Evolutionary conservation across 2,329 filamentous ascomycete species (phyloP).

Genomic region (Lecanicillium sp.): DNA sequence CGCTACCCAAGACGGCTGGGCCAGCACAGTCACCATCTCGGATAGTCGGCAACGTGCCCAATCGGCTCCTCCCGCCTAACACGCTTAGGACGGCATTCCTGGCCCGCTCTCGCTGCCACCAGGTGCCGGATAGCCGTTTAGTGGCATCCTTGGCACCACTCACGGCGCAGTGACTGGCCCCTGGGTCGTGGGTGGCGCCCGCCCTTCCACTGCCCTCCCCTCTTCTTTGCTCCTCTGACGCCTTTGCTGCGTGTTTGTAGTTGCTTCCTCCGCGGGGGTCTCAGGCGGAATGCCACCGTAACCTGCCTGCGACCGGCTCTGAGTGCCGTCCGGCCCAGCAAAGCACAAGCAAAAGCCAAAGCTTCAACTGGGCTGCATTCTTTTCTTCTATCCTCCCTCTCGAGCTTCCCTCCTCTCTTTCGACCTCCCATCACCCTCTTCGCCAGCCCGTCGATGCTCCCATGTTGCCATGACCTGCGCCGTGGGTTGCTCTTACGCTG

Average conservation of each 20-base stretch:
- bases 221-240: no score
- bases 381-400: neutral
- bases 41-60: constrained; percentile 10
- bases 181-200: neutral
- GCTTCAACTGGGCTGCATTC: no score
- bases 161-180: neutral
- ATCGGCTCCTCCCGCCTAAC: constrained; percentile 10
- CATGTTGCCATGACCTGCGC: no score
- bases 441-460: neutral
- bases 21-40: constrained; percentile 8
- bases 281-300: constrained; percentile 6
- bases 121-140: constrained; percentile 9
- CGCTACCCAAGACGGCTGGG: no score
- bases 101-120: constrained; percentile 3
- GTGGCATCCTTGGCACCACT: constrained; percentile 6
- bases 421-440: neutral
- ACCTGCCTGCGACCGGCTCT: no score
- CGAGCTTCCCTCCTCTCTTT: neutral
- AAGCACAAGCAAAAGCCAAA: no score
- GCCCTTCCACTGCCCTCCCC: neutral
- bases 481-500: no score
- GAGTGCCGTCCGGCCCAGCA: no score
- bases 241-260: no score
- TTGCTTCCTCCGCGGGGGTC: no score
- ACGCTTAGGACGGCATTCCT: constrained; percentile 8